Evolutionary conservation across 192 early-diverging fungal genomes (phyloP).

Genomic region (Obelidium mucronatum): DNA sequence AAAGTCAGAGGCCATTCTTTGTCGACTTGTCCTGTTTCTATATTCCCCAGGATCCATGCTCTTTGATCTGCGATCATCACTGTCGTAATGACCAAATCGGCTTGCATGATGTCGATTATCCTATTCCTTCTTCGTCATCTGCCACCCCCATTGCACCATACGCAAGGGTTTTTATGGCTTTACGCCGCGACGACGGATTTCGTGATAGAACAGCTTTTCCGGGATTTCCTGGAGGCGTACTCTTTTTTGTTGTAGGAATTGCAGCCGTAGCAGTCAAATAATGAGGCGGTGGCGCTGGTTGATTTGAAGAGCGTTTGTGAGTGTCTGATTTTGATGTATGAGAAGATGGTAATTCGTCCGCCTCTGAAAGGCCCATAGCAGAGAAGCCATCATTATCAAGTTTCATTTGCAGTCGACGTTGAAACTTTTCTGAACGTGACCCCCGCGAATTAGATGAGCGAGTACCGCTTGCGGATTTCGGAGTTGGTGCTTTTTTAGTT

Average conservation of each 20-base stretch:
- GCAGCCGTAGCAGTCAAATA: constrained; percentile 3
- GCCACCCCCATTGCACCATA: not conserved
- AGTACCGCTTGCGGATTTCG: not conserved
- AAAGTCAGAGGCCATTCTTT: not conserved
- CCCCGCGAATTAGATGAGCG: not conserved
- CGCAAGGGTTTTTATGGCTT: constrained; percentile 7
- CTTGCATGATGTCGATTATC: not conserved
- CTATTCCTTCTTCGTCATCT: not conserved
- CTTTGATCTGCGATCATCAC: constrained; percentile 9
- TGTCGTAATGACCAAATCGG: constrained; percentile 22
- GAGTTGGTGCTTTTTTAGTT: constrained; percentile 10
- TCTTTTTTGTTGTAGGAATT: not conserved
- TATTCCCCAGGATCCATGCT: constrained; percentile 21
- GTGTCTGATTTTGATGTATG: not conserved
- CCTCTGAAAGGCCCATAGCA: constrained; percentile 13
- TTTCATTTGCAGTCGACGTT: not conserved
- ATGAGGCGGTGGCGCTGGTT: constrained; percentile 31
- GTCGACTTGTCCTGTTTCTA: not conserved
- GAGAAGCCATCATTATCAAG: constrained; percentile 28
- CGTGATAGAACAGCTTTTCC: not conserved
- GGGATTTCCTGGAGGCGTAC: not conserved
- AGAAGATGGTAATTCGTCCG: not conserved
- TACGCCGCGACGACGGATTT: constrained; percentile 14
- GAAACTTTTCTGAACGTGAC: constrained; percentile 7
- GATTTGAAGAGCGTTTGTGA: not conserved